These are phyloP conservation scores for Beauveria pseudobassiana DNA, from an alignment of 2,329 filamentous ascomycete species.

Conservation along the genomic window DNA sequence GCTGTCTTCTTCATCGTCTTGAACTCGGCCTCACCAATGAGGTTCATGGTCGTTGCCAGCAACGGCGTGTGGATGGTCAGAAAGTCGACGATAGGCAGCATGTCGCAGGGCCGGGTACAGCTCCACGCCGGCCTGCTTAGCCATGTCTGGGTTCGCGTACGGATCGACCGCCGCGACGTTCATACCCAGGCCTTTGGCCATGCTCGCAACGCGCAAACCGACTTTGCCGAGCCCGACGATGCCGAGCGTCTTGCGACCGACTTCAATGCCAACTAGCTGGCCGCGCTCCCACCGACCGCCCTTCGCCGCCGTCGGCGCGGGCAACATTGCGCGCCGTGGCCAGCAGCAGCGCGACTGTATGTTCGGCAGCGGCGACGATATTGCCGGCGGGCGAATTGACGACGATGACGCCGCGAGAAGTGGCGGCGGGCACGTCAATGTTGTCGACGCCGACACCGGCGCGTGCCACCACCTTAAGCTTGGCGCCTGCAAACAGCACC, in stretches of 20 bases:
- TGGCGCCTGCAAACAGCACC: constrained; percentile 59
- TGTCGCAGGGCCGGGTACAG: constrained; percentile 49
- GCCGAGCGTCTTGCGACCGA: constrained; percentile 68
- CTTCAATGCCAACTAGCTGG: constrained; percentile 67
- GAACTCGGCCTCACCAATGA: constrained; percentile 62
- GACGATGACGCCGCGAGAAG: constrained; percentile 66
- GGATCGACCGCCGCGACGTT: constrained; percentile 67
- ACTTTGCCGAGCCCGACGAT: constrained; percentile 80
- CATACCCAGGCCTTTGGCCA: constrained; percentile 73
- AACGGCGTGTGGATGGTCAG: constrained; percentile 76
- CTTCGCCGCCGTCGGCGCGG: constrained; percentile 59
- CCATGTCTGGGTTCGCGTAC: constrained; percentile 67
- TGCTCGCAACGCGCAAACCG: constrained; percentile 71
- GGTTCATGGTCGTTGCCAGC: constrained; percentile 66
- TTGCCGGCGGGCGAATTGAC: constrained; percentile 76
- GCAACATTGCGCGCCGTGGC: constrained; percentile 68
- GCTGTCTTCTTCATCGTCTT: constrained; percentile 65
- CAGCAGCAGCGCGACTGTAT: constrained; percentile 68
- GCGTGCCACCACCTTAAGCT: constrained; percentile 69
- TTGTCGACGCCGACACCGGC: constrained; percentile 81
- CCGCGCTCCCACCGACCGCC: constrained; percentile 68
- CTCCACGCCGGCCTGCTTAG: constrained; percentile 57
- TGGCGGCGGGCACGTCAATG: constrained; percentile 68
- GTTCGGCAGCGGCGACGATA: constrained; percentile 72
- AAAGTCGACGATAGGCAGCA: constrained; percentile 65